Conservation (phyloP, 2,329 filamentous ascomycete genomes). For the Fusarium protoensiforme region DNA sequence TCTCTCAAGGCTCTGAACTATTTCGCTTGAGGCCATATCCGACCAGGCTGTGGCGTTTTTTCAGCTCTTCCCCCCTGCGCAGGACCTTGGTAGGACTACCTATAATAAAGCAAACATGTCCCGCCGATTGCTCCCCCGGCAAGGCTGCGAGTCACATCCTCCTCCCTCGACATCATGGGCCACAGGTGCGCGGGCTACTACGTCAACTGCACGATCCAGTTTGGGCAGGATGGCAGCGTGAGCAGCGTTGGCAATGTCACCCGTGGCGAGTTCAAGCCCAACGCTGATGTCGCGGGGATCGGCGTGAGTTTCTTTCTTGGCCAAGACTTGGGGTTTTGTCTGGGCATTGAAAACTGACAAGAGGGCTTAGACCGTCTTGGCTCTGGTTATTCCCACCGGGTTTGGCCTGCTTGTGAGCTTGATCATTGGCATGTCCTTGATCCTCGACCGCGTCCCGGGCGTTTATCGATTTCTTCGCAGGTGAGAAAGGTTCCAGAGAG, state of each 20-base stretch:
- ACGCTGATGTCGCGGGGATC: neutral
- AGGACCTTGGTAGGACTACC: neutral
- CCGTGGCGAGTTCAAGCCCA: neutral
- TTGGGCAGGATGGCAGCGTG: neutral
- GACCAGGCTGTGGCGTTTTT: neutral
- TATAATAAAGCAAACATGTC: neutral
- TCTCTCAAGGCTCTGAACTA: neutral
- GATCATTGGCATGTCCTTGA: neutral
- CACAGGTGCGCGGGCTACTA: neutral
- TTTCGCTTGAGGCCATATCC: neutral
- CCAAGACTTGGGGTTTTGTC: neutral
- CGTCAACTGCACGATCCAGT: neutral
- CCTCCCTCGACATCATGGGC: neutral
- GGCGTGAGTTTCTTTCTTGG: neutral
- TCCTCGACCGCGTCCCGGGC: neutral
- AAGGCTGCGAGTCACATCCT: neutral
- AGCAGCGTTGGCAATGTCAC: neutral
- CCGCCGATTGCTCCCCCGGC: neutral
- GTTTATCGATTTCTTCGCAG: slow-evolving; percentile 1
- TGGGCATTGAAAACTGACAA: neutral
- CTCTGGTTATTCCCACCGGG: neutral
- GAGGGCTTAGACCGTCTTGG: neutral
- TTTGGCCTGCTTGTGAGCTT: neutral
- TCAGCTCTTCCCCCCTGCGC: neutral
- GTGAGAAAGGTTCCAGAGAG: neutral